Evolutionary conservation across 163 green algal species (phyloP), one percentile per base, ranked within the genome.

Genomic region (Chloromonas sp.): DNA sequence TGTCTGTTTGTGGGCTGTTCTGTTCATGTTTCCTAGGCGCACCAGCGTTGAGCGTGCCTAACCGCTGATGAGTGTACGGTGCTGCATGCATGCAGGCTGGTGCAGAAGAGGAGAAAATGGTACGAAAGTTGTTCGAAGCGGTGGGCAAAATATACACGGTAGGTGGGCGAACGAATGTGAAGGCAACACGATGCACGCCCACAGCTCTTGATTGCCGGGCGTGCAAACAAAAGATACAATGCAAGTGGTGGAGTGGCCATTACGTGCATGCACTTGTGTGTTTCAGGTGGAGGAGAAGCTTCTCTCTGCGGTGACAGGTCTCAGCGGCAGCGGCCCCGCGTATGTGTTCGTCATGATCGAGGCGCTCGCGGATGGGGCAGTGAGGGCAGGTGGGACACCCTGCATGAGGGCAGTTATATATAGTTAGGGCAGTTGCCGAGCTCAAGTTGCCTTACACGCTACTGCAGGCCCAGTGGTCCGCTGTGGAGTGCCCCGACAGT

Each of bases 291-390:
- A 97, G 58, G 97, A 99, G 90, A 96, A 96, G 84, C 91, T 98
- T 82, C 89, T 99, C 66, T 91, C 93, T 71, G 97, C 96, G 0
- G 96, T 99, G 79, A 99, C 97, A 5, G 97, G 96, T 15, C 91
- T 99, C 0, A 97, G 91, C 79, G 97, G 97, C 83, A 96, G 91
- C 79, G 97, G 97, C 0, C 97, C 97, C 5, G 97, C 97, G 1
- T 99, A 99, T 83, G 85, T 99, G 36, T 99, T 98, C 90, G 84
- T 99, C 14, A 91, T 96, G 78, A 98, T 99, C 59, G 97, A 99
- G 91, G 97, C 97, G 1, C 88, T 99, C 81, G 94, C 97, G 2
- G 97, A 99, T 88, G 97, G 96, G 2, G 97, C 95, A 70, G 97
- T 98, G 36, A 87, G 85, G 3, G 89, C 91, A 83, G 90, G 91